These are phyloP conservation scores for Arabidopsis suecica DNA, from an alignment of 345 rosid species.

Conservation along the genomic window DNA sequence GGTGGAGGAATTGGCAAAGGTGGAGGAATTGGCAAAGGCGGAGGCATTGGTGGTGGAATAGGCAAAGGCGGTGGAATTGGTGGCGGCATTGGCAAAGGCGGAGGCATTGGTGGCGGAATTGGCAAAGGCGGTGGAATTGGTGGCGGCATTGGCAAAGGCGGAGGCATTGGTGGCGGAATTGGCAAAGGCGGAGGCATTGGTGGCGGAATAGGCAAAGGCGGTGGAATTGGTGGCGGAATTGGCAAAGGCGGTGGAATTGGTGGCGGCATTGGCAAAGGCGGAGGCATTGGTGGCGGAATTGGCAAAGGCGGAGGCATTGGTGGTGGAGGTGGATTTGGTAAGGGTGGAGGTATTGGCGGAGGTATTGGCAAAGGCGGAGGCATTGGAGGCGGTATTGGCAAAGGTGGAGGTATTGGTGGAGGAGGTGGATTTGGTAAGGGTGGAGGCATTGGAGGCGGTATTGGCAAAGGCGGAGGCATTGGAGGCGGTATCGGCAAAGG, in stretches of 20 bases:
- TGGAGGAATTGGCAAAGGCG: neutral
- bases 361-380: constrained; percentile 35
- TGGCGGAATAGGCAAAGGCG: neutral
- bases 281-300: constrained; percentile 14
- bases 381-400: constrained; percentile 38
- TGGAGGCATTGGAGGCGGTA: constrained; percentile 3
- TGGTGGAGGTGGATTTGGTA: constrained; percentile 38
- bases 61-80: constrained; percentile 27
- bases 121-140: constrained; percentile 44
- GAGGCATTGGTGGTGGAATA: constrained; percentile 24
- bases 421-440: constrained; percentile 12
- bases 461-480: neutral
- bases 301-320: constrained; percentile 34
- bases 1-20: constrained; percentile 13
- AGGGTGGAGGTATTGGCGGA: constrained; percentile 18
- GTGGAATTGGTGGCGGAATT: constrained; percentile 32
- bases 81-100: neutral
- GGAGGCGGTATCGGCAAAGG: constrained; percentile 4
- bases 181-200: constrained; percentile 30
- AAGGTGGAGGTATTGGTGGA: constrained; percentile 19
- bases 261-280: constrained; percentile 24
- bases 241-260: constrained; percentile 36
- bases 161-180: constrained; percentile 26
- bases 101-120: neutral
- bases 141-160: constrained; percentile 33